Base-by-base conservation (phyloP, 2,329 filamentous ascomycete species). In the Fusarium setosum region DNA sequence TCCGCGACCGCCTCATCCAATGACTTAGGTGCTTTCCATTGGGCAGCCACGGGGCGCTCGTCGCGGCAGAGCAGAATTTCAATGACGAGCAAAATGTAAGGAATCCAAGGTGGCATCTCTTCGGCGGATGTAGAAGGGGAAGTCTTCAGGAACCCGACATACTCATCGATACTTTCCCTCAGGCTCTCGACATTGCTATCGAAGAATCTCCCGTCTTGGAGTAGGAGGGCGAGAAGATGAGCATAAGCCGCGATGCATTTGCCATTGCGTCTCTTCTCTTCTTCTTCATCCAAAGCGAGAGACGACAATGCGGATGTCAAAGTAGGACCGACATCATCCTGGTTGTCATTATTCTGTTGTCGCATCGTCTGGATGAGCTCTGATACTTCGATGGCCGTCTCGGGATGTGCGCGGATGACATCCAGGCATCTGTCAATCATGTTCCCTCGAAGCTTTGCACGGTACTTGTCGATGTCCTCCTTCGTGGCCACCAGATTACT, bases 61-160 rank as follows among this genome's bases (percentile, higher is more conserved):
- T 98, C 96, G 70, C 97, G 92, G 13, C 92, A 91, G n/a, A 99
- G 83, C 29, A 98, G 83, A 52, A 92, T 92, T 81, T 99, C 96
- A 47, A 98, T 85, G 48, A 99, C 92, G 15, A 98, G 84, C 31
- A 99, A 83, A 29, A 98, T 89, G 72, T 96, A 94, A 12, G 93
- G 92, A 65, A 98, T 91, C 94, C 95, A 99, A 2, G 93, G 92
- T 5, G 94, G 92, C n/a, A 93, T 83, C 59, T 96, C 92, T 47
- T 97, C 92, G 0, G 85, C 81, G 4, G 91, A 84, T 56, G 90
- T 87, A 23, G 89, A 87, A 1, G 88, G 81, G 6, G 88, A 83
- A 5, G 94, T 81, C 71, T 91, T 90, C 69, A 99, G 86, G 76
- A 97, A 97, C 3, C 83, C 85, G 24, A 97, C 84, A 63, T 97